These are phyloP conservation scores for Hemileccinum rubropunctum DNA, from an alignment of 768 basidiomycete species.

Conservation along the genomic window DNA sequence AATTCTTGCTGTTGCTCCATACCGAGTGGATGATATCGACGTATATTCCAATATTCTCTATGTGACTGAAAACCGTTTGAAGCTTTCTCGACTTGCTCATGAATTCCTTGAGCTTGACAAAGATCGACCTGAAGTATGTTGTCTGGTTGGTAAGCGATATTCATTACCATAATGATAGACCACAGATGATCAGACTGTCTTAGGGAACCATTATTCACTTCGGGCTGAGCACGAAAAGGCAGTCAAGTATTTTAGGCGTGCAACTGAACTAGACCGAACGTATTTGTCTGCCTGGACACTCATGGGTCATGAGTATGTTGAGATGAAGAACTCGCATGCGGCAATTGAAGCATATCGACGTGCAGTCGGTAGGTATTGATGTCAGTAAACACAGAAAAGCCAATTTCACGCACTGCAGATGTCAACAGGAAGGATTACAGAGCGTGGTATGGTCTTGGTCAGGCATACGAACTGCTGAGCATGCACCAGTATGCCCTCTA, in stretches of 20 bases:
- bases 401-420: slow-evolving; percentile 48
- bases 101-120: slow-evolving; percentile 87
- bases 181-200: background rate
- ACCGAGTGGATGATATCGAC: slow-evolving; percentile 92
- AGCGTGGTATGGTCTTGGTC: slow-evolving; percentile 98
- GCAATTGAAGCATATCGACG: slow-evolving; percentile 97
- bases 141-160: slow-evolving; percentile 74
- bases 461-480: slow-evolving; percentile 93
- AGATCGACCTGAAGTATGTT: slow-evolving; percentile 95
- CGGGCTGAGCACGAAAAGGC: slow-evolving; percentile 95
- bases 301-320: slow-evolving; percentile 98
- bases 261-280: slow-evolving; percentile 91
- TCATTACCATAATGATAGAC: background rate
- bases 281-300: slow-evolving; percentile 98
- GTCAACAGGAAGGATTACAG: slow-evolving; percentile 96
- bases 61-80: slow-evolving; percentile 85
- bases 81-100: slow-evolving; percentile 88
- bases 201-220: slow-evolving; percentile 97
- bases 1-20: slow-evolving; percentile 78
- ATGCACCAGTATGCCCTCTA: slow-evolving; percentile 97
- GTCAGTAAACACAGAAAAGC: background rate
- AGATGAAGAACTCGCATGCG: slow-evolving; percentile 99
- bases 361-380: slow-evolving; percentile 74
- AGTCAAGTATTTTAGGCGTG: slow-evolving; percentile 90
- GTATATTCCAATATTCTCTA: slow-evolving; percentile 96